Evolutionary conservation across 106 monocot species (phyloP).

Genomic region (Phalaenopsis equestris): DNA sequence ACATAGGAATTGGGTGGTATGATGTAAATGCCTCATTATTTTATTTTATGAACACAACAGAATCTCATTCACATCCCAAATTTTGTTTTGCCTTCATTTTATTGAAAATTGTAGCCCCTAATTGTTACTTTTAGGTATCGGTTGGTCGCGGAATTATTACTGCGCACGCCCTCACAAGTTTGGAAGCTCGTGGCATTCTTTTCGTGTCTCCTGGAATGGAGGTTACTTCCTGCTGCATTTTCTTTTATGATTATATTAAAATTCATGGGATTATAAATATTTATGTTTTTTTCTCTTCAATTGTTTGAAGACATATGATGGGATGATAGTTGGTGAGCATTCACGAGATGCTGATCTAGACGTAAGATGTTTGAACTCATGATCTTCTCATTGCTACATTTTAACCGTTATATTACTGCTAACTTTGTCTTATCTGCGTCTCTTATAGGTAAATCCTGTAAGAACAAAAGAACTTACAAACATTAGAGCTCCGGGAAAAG

Average conservation of each 20-base stretch:
- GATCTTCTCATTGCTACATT: not conserved
- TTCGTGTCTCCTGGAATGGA: conserved; percentile 96
- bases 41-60: not conserved
- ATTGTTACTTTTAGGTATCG: conserved; percentile 44
- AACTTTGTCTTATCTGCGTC: not conserved
- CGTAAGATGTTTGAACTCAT: conserved; percentile 34
- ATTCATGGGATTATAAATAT: not conserved
- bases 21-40: no score
- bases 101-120: not conserved
- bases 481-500: conserved; percentile 85
- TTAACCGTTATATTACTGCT: not conserved
- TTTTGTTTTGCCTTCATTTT: not conserved
- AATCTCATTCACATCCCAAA: not conserved
- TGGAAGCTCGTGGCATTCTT: conserved; percentile 91
- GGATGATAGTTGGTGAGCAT: conserved; percentile 98
- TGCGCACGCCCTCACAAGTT: conserved; percentile 84
- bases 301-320: conserved; percentile 71
- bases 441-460: conserved; percentile 82
- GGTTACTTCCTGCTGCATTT: conserved; percentile 26
- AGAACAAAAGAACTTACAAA: conserved; percentile 89
- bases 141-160: conserved; percentile 79
- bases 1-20: no score
- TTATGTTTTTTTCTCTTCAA: conserved; percentile 9
- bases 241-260: not conserved
- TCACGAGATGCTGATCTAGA: conserved; percentile 94